Conservation (phyloP, 805 yeast species). For the Saccharomycopsis sp. region DNA sequence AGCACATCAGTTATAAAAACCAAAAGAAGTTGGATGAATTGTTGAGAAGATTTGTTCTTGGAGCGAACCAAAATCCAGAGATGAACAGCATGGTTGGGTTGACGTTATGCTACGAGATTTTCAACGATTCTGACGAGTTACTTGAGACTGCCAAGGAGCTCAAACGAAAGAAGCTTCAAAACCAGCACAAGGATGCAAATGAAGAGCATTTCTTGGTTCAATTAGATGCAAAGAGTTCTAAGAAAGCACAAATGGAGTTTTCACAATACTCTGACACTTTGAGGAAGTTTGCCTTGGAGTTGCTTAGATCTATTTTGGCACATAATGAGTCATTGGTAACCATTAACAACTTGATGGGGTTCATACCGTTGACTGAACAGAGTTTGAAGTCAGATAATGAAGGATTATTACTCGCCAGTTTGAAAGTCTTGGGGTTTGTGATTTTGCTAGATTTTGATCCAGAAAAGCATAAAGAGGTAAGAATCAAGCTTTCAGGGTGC, state of each 20-base stretch:
- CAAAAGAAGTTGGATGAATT: conserved; percentile 75
- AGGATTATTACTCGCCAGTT: conserved; percentile 59
- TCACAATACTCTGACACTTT: conserved; percentile 51
- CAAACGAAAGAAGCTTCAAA: conserved; percentile 21
- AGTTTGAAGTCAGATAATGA: conserved; percentile 63
- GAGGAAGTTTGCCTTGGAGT: conserved; percentile 70
- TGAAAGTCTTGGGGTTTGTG: conserved; percentile 52
- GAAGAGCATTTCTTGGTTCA: conserved; percentile 77
- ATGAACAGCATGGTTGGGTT: conserved; percentile 49
- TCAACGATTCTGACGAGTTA: conserved; percentile 39
- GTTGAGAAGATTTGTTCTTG: conserved; percentile 66
- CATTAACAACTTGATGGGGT: conserved; percentile 54
- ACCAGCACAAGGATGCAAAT: too few species aligned
- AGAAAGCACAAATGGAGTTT: conserved; percentile 44
- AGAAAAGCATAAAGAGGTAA: conserved; percentile 38
- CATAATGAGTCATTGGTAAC: conserved; percentile 53
- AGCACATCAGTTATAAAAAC: conserved; percentile 54
- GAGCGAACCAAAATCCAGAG: conserved; percentile 64
- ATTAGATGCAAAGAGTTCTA: conserved; percentile 51
- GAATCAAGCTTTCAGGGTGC: conserved; percentile 31
- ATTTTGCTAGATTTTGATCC: conserved; percentile 56
- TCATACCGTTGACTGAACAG: conserved; percentile 61
- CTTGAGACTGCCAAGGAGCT: conserved; percentile 21
- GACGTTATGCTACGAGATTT: conserved; percentile 65
- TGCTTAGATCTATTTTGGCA: conserved; percentile 56